Evolutionary conservation across 1,284 basidiomycete species (phyloP), one percentile per base, ranked within the genome.

Genomic region (Cryptococcus sp.): DNA sequence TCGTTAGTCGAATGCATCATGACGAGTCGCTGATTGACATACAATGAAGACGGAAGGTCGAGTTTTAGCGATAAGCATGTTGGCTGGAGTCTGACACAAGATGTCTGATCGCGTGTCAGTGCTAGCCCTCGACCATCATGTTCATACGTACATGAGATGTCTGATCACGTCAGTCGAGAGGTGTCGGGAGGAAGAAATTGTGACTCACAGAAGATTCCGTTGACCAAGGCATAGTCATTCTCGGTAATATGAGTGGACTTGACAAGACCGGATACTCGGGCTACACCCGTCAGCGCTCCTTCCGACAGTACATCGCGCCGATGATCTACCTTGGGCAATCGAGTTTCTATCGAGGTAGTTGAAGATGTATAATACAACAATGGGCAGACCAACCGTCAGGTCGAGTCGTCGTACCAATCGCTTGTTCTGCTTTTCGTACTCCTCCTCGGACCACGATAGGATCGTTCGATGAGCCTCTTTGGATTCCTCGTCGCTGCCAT

Each of bases 301-400:
- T 18, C 26, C 16, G 16, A 31, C 14, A 14, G 28, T 31, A 31
- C 28, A 31, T 31, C 28, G 28, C 14, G 28, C 14, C 18, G 4
- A n/a, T 16, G 12, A 43, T 18, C 19, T 25, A 33, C 42, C 42
- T 23, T 41, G 43, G 18, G 54, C 50, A 12, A 54, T 43, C 21
- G 47, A 44, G 25, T 47, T 40, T 19, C 53, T 26, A 32, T 56
- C 54, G 23, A 54, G 45, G 14, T 44, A 43, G 25, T 43, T 48
- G 21, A 38, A 19, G n/a, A 47, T 41, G 24, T 47, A 47, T 26
- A 47, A 22, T 12, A 47, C 18, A 11, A 47, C 14, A 3, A 35
- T 36, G 3, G 41, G 31, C 14, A 41, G 22, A 1, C 31, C 33
- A 22, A 47, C 33, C 2, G 21, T 25, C 1, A 47, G 11, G 36